Base-by-base conservation (phyloP, 768 basidiomycete species). In the Galerina marginata region DNA sequence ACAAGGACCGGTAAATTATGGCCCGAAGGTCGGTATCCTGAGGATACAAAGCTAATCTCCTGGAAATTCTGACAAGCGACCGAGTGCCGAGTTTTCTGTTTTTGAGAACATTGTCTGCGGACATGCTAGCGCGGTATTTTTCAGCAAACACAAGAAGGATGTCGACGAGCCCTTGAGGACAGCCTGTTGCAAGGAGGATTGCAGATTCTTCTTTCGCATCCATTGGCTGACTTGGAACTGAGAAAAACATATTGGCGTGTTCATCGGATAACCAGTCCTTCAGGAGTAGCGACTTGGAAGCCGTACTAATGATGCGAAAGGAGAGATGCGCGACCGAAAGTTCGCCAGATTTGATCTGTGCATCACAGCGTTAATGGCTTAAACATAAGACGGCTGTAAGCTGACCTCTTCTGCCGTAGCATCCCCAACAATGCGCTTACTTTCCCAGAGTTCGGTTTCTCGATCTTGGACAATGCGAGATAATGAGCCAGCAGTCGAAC, bases 171-270 rank as follows among this genome's bases (percentile, higher is more conserved):
- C 61, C 46, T 2, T 67, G 59, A 0, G 79, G 66, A 64, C 87
- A 88, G 3, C 83, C 84, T 0, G 86, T 86, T 9, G 78, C 74
- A 15, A 70, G 63, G 2, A 90, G 82, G 12, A 88, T 70, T 2
- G 67, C 61, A 0, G 68, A 62, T 71, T 90, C 87, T 68, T 90
- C 87, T 0, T 69, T 63, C 12, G 58, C 63, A 29, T 78, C 75
- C 87, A 90, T 90, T 1, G 87, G 86, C 64, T 84, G 83, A 44
- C 82, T 79, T 7, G 84, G 81, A 12, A 90, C 69, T 9, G 86
- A 71, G 70, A 88, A 85, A 77, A 90, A 88, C 86, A 88, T 88
- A 65, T 88, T 89, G 25, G 85, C 82, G 67, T 88, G 84, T 66
- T 90, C 87, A 59, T 84, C 82, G 1, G 81, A 77, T 26, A 90